Percentiles rank a stretch among this genome's conserved stretches.
Conservation (phyloP, 2,329 filamentous ascomycete species). For the Myriosclerotinia curreyana region DNA sequence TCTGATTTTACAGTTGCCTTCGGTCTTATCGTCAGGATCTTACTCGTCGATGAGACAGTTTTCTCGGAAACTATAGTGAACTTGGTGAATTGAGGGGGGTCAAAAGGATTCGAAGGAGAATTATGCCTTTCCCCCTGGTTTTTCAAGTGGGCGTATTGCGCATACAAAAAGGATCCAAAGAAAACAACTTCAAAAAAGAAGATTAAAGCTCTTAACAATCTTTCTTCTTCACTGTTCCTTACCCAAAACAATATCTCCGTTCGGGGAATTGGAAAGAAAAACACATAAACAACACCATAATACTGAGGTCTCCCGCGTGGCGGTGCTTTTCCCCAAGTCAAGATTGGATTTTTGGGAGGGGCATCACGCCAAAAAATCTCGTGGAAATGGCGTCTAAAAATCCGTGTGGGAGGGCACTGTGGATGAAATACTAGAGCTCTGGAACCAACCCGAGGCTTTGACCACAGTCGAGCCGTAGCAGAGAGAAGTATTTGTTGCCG, state of each 20-base stretch:
- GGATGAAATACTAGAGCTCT: not conserved
- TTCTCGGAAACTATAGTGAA: slow-evolving; percentile 63
- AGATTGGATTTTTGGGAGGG: slow-evolving; percentile 1
- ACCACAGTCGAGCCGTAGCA: not conserved
- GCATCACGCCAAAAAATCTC: not conserved
- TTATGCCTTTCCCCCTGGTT: not conserved
- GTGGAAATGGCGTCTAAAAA: not conserved
- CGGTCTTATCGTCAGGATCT: slow-evolving; percentile 63
- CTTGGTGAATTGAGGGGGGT: slow-evolving; percentile 59
- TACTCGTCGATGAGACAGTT: slow-evolving; percentile 62
- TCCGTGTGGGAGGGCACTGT: not conserved
- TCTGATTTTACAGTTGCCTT: slow-evolving; percentile 3
- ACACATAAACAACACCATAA: not conserved
- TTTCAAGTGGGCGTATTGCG: no score
- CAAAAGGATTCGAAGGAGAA: slow-evolving; percentile 43
- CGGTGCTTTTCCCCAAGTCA: not conserved
- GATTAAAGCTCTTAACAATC: not conserved
- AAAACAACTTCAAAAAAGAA: not conserved
- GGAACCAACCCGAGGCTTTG: not conserved
- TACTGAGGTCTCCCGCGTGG: not conserved
- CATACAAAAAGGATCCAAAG: not conserved
- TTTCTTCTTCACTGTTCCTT: not conserved
- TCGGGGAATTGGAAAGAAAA: not conserved
- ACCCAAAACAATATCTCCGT: slow-evolving; percentile 3
- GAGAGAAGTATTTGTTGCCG: not conserved